Evolutionary conservation across 2,329 filamentous ascomycete genomes (phyloP).

Genomic region (Cladosporium sphaerospermum): DNA sequence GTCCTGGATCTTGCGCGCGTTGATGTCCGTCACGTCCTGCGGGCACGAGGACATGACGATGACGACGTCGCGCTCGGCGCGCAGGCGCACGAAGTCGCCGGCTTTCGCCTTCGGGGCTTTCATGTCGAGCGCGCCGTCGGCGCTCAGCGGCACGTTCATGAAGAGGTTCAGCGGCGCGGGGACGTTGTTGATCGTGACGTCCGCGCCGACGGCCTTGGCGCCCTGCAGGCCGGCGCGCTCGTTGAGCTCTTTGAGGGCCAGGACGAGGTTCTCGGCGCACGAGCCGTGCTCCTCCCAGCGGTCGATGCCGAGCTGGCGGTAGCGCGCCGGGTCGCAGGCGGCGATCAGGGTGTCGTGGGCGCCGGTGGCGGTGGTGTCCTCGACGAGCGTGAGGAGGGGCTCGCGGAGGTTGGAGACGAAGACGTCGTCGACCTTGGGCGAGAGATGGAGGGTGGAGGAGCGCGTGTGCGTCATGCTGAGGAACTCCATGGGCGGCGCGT

Average conservation of each 20-base stretch:
- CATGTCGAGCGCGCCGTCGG: slow-evolving; percentile 37
- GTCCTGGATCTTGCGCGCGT: slow-evolving; percentile 36
- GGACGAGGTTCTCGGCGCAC: slow-evolving; percentile 45
- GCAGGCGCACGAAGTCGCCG: slow-evolving; percentile 40
- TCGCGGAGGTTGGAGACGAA: slow-evolving; percentile 42
- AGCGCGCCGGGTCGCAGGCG: slow-evolving; percentile 42
- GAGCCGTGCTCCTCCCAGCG: slow-evolving; percentile 42
- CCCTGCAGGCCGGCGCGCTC: slow-evolving; percentile 42
- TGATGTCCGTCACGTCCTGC: slow-evolving; percentile 40
- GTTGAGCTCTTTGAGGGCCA: slow-evolving; percentile 44
- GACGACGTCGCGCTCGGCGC: slow-evolving; percentile 40
- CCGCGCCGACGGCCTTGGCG: slow-evolving; percentile 40
- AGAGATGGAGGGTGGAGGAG: slow-evolving; percentile 35
- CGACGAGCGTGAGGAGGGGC: slow-evolving; percentile 41
- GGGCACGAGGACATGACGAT: slow-evolving; percentile 45
- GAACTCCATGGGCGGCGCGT: slow-evolving; percentile 40
- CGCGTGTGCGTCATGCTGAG: slow-evolving; percentile 42
- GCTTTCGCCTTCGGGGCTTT: slow-evolving; percentile 34
- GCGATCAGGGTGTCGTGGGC: slow-evolving; percentile 44
- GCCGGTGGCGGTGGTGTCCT: slow-evolving; percentile 39
- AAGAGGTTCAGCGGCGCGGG: slow-evolving; percentile 44
- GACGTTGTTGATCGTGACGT: slow-evolving; percentile 43
- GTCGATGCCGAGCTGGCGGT: slow-evolving; percentile 37
- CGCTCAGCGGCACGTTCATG: slow-evolving; percentile 42
- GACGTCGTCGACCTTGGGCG: slow-evolving; percentile 36